Conservation (phyloP, 768 basidiomycete genomes). For the Mycena vulgaris region DNA sequence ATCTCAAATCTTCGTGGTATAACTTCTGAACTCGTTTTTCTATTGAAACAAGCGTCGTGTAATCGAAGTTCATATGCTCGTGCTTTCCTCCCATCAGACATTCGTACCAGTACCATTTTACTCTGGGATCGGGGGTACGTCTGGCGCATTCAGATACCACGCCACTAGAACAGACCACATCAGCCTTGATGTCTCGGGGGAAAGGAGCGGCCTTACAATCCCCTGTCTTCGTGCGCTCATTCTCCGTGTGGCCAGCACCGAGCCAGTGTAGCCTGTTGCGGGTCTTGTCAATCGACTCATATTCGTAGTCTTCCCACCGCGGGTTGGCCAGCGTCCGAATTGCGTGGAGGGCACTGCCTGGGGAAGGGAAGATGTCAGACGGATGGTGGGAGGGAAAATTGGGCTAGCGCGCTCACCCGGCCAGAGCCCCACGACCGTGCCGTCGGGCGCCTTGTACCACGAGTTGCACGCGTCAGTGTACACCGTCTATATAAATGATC, state of each 20-base stretch:
- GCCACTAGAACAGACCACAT: too few species aligned
- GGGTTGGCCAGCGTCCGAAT: conserved; percentile 15
- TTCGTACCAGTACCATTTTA: too few species aligned
- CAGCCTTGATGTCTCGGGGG: too few species aligned
- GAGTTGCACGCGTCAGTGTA: conserved; percentile 26
- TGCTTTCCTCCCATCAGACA: too few species aligned
- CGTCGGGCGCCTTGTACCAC: conserved; percentile 31
- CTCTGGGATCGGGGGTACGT: too few species aligned
- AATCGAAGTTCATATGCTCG: too few species aligned
- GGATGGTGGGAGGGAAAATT: not conserved
- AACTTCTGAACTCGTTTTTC: too few species aligned
- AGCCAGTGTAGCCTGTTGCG: conserved; percentile 28
- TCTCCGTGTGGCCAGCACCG: conserved; percentile 24
- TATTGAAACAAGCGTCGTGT: too few species aligned
- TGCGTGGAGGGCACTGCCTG: conserved; percentile 27
- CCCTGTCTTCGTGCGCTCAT: conserved; percentile 28
- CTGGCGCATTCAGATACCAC: too few species aligned
- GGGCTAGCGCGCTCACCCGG: conserved; percentile 15
- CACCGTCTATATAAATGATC: conserved; percentile 24
- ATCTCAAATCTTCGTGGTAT: too few species aligned
- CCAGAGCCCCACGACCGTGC: conserved; percentile 24
- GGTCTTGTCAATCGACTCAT: conserved; percentile 27
- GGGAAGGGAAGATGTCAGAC: not conserved
- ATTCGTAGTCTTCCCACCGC: conserved; percentile 33
- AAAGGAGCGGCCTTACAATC: conserved; percentile 3